These are phyloP conservation scores for Ophiocordyceps camponoti-floridani DNA, from an alignment of 2,329 filamentous ascomycete species.

Conservation along the genomic window DNA sequence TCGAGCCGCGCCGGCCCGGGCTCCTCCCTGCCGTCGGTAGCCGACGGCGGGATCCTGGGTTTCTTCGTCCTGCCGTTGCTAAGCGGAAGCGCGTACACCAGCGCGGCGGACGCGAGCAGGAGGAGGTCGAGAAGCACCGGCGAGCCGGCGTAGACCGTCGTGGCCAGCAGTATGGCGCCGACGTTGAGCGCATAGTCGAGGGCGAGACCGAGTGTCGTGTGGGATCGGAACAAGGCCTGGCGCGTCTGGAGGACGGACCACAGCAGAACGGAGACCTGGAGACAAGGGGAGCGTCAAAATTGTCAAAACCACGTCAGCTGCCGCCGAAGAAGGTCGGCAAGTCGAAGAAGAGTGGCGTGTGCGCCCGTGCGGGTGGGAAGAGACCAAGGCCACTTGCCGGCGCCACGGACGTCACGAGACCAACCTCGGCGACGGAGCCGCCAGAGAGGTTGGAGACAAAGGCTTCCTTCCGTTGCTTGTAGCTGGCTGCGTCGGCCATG, in stretches of 20 bases:
- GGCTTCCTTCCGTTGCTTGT: constrained; percentile 86
- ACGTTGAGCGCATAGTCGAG: constrained; percentile 84
- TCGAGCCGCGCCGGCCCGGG: constrained; percentile 7
- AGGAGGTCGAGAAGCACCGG: constrained; percentile 60
- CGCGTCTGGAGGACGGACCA: constrained; percentile 82
- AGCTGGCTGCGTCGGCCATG: constrained; percentile 24
- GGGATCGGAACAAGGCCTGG: constrained; percentile 66
- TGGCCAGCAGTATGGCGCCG: constrained; percentile 62
- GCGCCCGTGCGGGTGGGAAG: background rate
- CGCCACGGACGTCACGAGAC: constrained; percentile 66
- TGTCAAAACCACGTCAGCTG: background rate
- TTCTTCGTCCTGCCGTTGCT: constrained; percentile 24
- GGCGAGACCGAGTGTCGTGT: constrained; percentile 46
- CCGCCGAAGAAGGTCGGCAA: background rate
- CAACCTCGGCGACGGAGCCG: constrained; percentile 70
- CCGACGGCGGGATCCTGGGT: constrained; percentile 24
- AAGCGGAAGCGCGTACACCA: constrained; percentile 38
- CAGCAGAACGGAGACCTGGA: constrained; percentile 59
- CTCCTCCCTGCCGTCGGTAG: constrained; percentile 9
- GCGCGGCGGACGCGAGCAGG: constrained; percentile 50
- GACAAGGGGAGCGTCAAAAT: constrained; percentile 1
- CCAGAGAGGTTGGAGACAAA: constrained; percentile 87
- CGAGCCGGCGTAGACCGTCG: constrained; percentile 63
- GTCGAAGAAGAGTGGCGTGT: background rate
- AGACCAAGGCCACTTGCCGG: constrained; percentile 38